Evolutionary conservation across 225 moss, liverwort and hornwort species (phyloP), one percentile per base, ranked within the genome.

Genomic region (Bryum argenteum): DNA sequence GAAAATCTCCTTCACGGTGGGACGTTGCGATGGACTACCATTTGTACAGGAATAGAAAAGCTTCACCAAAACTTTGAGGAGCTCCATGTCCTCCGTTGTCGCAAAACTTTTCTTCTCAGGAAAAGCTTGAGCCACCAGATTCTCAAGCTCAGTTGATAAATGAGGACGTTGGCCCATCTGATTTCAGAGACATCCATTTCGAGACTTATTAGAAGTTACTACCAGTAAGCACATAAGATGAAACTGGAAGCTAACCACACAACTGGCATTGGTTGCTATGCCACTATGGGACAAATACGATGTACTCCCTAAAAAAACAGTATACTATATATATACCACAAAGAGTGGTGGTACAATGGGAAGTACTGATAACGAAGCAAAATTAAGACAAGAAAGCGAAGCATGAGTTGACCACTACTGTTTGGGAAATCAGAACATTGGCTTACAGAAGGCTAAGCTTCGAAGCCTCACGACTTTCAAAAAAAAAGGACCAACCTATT

Each of bases 131-230:
- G 79, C 76, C 28, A 83, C 76, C 63, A 93, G 66, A 56, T 76
- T 89, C 75, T 95, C 95, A 59, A 95, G 63, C 59, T 89, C 86
- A 15, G 88, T 37, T 8, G 93, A 80, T 66, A 93, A 81, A 71
- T 83, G 86, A 67, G 95, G 95, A 77, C 95, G 86, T 64, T 87
- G 89, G 54, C 95, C 95, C 84, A 93, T 83, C 95, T 95, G 86
- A 84, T 83, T 51, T 58, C 56, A 73, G 50, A 71, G 66, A 66
- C 8, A 57, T 40, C 54, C 52, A 47, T 67, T 64, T 38, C 62
- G 50, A 58, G 52, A 61, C 8, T 64, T 66, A 33, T 82, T 10
- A 74, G 33, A 54, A 66, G 44, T 54, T 15, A 23, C 21, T n/a
- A 5, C 14, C 71, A 19, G 43, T 19, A 20, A 63, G 24, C 12